A percentile compares a stretch with the other conserved stretches of the same genome.
phyloP scores from a whole-genome alignment of 768 basidiomycete genomes.

The Leccinum rimulosum region DNA sequence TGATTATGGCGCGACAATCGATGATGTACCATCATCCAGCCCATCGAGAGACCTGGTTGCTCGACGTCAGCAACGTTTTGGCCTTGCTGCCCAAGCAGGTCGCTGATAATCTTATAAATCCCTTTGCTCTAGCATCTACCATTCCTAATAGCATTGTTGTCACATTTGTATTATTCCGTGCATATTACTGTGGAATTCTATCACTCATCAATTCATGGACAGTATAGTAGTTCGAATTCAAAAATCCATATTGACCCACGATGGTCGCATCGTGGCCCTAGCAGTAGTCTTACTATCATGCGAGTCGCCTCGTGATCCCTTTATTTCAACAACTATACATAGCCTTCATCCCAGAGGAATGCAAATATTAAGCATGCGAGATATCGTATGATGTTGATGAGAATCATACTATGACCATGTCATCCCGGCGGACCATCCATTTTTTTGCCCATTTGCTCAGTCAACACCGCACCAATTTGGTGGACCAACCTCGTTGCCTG shows the following conservation, averaged over 20 bases:
- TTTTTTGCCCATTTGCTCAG: conserved; percentile 43
- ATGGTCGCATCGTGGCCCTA: no score
- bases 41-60: conserved; percentile 45
- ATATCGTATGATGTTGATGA: neutral
- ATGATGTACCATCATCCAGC: conserved; percentile 47
- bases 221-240: neutral
- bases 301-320: neutral
- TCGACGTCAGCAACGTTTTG: conserved; percentile 38
- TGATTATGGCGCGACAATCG: conserved; percentile 43
- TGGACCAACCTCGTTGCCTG: conserved; percentile 45
- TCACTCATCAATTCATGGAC: neutral
- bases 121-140: conserved; percentile 18
- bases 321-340: neutral
- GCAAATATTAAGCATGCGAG: conserved; percentile 48
- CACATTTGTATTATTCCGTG: conserved; percentile 24
- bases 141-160: conserved; percentile 10
- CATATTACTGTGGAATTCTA: conserved; percentile 19
- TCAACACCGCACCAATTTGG: conserved; percentile 45
- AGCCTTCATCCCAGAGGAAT: conserved; percentile 2
- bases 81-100: conserved; percentile 2
- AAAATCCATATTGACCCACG: neutral
- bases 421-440: conserved; percentile 13
- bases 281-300: no score
- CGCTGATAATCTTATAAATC: conserved; percentile 11
- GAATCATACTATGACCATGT: neutral